These are phyloP conservation scores for Apiotrichum montevideense DNA, from an alignment of 1,284 basidiomycete species.

Conservation along the genomic window DNA sequence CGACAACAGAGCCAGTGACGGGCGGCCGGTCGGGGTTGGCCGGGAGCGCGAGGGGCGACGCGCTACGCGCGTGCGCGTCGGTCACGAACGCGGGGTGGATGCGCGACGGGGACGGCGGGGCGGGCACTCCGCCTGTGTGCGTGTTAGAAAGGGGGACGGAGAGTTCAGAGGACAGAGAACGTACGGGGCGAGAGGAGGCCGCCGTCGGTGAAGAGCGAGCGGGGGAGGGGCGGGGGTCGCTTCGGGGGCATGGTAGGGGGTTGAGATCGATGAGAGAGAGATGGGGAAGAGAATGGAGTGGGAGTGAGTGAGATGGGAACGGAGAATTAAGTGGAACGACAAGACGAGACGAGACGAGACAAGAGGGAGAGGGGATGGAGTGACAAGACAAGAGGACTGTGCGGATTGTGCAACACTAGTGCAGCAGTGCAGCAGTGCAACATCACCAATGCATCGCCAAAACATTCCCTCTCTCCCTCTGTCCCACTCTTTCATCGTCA, in stretches of 20 bases:
- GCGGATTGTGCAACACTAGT: too few species aligned
- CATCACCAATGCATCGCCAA: too few species aligned
- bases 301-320: background rate
- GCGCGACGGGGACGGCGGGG: slow-evolving; percentile 31
- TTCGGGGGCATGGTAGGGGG: slow-evolving; percentile 27
- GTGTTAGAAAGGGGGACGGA: background rate
- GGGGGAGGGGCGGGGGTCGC: slow-evolving; percentile 36
- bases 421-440: too few species aligned
- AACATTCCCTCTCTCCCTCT: too few species aligned
- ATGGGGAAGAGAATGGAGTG: too few species aligned
- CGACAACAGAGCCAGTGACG: slow-evolving; percentile 4
- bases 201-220: slow-evolving; percentile 27
- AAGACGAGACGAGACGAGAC: background rate
- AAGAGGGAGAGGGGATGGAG: too few species aligned
- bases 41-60: background rate
- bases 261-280: too few species aligned
- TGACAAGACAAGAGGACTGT: too few species aligned
- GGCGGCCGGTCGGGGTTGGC: background rate
- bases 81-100: slow-evolving; percentile 37
- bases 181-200: slow-evolving; percentile 39
- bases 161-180: background rate
- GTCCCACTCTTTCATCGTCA: too few species aligned
- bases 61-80: slow-evolving; percentile 33
- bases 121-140: slow-evolving; percentile 26
- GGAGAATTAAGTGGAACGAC: background rate